Evolutionary conservation across 441 rosid species (phyloP), one percentile per base, ranked within the genome.

Genomic region (Populus trichocarpa): DNA sequence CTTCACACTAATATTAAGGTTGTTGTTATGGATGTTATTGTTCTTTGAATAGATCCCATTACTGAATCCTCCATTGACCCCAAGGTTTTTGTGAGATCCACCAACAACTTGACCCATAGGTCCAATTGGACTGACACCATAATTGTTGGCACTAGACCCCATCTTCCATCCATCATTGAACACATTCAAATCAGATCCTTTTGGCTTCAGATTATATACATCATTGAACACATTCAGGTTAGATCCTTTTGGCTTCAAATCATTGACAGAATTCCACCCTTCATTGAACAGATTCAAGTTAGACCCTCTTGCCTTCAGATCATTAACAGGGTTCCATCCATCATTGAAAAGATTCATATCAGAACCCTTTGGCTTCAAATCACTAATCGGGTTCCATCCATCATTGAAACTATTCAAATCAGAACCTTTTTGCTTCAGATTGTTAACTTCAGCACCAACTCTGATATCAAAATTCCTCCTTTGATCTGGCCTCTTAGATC

Each of bases 41-140:
- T 67, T 76, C 74, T 87, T 90, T 0, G 95, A 81, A 81, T 89
- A 89, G 6, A 93, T 75, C 53, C 99, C 98, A 74, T 92, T 93
- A 75, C 84, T 90, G 80, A 94, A 94, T n/a, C 92, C 99, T 23
- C 92, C 98, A 77, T 93, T 93, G 74, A 90, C 64, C n/a, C 85
- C 87, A 42, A 83, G 11, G 76, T 82, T 84, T 59, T 86, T 63
- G 1, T 78, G 88, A 33, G 84, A 79, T 6, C 75, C 83, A 22
- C 71, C 78, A 14, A 78, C 26, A 36, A 61, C 46, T n/a, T 50
- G 79, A 75, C 71, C 35, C 36, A 77, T 70, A 11, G 75, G 79
- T 2, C 86, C 76, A 22, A 80, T 71, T 6, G 89, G 81, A 77
- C 82, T 86, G 13, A 84, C 67, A 16, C 83, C 84, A 35, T 73